Evolutionary conservation across 1,139 yeast genomes (phyloP), one percentile per base, ranked within the genome.

Genomic region (Citeromyces hawaiiensis): DNA sequence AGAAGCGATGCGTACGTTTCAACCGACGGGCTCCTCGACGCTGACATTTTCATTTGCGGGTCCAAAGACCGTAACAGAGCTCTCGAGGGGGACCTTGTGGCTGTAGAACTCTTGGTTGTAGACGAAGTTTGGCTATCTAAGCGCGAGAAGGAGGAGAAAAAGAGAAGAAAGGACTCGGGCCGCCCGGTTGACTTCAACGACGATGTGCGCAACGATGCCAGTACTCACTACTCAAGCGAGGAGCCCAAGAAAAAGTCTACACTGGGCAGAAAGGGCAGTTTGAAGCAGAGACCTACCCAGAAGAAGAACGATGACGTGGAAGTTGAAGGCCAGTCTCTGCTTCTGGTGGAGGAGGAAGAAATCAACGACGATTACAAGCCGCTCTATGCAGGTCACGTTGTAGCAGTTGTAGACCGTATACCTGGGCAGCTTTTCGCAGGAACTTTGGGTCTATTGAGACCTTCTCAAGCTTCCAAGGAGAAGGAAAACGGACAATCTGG

Each of bases 21-120:
- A 4, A 91, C 97, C 0, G 96, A 88, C 55, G 96, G 96, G 2
- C 70, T 88, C 36, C 68, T 91, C 47, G 98, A 91, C 60, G 95
- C 97, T 0, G 98, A 91, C 59, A 86, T 91, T 45, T 91, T 87
- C 56, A 91, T 91, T 48, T 93, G 97, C 64, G 98, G 98, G 10
- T 88, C 97, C n/a, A 91, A 91, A 58, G 98, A 91, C 60, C 83
- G 98, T 57, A 91, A 91, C 60, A 78, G 98, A 56, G 97, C 98
- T 9, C 66, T 91, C 40, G 98, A 91, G 61, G 96, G 97, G 41
- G 98, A 91, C 57, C 65, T 86, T 44, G 98, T 91, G 30, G 98
- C 98, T 0, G 87, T 91, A 17, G 98, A 91, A 58, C 69, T 91
- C 45, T 71, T 91, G 43, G 86, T 85, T 15, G 98, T 91, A 19